These are phyloP conservation scores for Candolleomyces efflorescens DNA, from an alignment of 768 basidiomycete species.

Conservation along the genomic window DNA sequence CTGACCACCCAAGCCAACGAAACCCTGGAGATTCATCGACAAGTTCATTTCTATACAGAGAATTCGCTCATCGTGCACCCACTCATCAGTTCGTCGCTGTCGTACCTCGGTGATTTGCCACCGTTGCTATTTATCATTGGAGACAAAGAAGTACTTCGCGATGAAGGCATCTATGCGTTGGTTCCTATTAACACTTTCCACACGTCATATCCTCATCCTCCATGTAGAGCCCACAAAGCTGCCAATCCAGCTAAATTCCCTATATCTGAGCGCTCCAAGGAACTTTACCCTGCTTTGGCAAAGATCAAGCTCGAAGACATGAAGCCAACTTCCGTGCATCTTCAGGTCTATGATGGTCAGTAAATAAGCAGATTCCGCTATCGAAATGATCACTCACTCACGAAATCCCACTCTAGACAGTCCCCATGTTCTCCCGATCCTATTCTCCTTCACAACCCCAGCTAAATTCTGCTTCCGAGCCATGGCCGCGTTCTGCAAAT, in stretches of 20 bases:
- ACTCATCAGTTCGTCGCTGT: constrained; percentile 74
- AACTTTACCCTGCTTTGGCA: constrained; percentile 52
- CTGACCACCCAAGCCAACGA: constrained; percentile 49
- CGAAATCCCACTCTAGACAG: constrained; percentile 40
- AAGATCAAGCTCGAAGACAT: constrained; percentile 48
- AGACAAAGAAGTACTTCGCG: constrained; percentile 87
- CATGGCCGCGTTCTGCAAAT: constrained; percentile 66
- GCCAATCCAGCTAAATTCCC: constrained; percentile 74
- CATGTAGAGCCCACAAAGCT: constrained; percentile 80
- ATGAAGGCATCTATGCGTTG: constrained; percentile 86
- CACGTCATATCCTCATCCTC: neutral
- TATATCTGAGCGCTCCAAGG: constrained; percentile 37
- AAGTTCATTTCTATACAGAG: constrained; percentile 83
- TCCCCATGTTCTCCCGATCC: constrained; percentile 68
- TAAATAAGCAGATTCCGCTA: constrained; percentile 9
- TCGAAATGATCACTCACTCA: constrained; percentile 13
- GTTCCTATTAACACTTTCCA: neutral
- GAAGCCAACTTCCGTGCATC: constrained; percentile 75
- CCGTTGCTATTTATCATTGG: constrained; percentile 83
- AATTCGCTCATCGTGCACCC: constrained; percentile 79
- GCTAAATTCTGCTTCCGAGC: constrained; percentile 79
- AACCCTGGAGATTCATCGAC: constrained; percentile 49
- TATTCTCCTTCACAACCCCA: constrained; percentile 74
- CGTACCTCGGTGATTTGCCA: constrained; percentile 87
- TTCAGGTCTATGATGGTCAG: constrained; percentile 89